Conservation (phyloP, 2,329 filamentous ascomycete genomes). For the Fusarium palustre region DNA sequence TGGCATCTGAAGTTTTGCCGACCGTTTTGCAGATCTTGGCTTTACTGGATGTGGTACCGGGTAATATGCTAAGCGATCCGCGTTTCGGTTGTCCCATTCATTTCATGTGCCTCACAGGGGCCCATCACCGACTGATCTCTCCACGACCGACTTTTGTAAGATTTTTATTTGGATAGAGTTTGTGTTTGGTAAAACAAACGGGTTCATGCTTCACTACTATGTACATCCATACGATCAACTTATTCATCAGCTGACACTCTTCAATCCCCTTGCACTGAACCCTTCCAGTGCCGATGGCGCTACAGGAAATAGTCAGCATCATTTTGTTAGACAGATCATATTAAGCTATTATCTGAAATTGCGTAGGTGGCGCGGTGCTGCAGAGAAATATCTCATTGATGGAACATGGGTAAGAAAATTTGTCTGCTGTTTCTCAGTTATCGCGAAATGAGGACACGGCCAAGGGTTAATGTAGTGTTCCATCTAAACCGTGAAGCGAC, state of each 20-base stretch:
- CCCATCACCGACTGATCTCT: background rate
- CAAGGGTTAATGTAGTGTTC: background rate
- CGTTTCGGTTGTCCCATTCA: background rate
- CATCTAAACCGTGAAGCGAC: background rate
- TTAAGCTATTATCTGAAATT: background rate
- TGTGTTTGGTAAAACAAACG: background rate
- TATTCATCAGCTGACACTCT: too few species aligned
- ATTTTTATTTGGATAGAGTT: background rate
- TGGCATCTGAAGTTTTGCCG: too few species aligned
- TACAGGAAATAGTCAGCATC: background rate
- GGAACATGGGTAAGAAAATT: too few species aligned
- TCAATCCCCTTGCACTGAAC: background rate
- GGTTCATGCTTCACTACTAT: background rate
- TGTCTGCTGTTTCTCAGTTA: background rate
- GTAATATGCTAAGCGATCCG: background rate
- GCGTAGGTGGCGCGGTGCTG: background rate
- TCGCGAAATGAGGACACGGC: background rate
- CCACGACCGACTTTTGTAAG: background rate
- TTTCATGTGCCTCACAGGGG: background rate
- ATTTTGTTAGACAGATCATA: background rate
- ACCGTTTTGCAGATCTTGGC: background rate
- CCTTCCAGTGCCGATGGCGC: background rate
- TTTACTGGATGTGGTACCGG: background rate
- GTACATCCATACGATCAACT: background rate
- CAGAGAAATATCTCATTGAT: background rate